Base-by-base conservation (phyloP, 2,329 filamentous ascomycete species). In the Aspergillus uvarum region DNA sequence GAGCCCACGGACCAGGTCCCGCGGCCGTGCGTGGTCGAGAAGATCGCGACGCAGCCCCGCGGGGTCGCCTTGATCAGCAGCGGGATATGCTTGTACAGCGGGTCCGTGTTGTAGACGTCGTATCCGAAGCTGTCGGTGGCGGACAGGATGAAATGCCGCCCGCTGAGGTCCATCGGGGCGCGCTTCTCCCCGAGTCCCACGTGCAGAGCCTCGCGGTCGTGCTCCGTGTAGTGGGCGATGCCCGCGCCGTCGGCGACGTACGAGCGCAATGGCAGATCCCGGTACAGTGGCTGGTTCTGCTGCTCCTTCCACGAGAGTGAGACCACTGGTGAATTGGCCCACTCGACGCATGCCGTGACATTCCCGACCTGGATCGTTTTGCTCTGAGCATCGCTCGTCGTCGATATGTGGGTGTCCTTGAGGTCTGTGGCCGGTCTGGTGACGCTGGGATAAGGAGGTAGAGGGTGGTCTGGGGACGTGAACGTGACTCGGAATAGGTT, bases 41-140 rank as follows among this genome's bases (percentile, higher is more conserved):
- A 89, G 19, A 87, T 82, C 0, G 82, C 89, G 0, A 91, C 82
- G 54, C 85, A 88, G 0, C 87, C 88, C 2, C 82, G 69, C 0
- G 86, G 83, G 0, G 85, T 87, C 0, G 84, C 85, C 58, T 89
- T 89, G 73, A 91, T 87, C 29, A 92, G 78, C 0, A 91, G 80
- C 0, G 89, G 89, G 44, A 91, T 89, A 67, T 91, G 87, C 75
- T 92, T 91, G 77, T 91, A 91, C 56, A 91, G 78, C 0, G 89
- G 89, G 70, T 91, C 88, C 2, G 87, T 89, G 10, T 83, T 82
- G 69, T 90, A 86, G 4, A 86, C 83, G 65, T 91, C 88, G 68
- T 92, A 91, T 2, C 89, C 87, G 65, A 91, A 91, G 42, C 84
- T 88, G 72, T 91, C 89, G 0, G 87, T 90, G 2, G 87, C 87